Conservation (phyloP, 139 green algal species). For the Penium margaritaceum region DNA sequence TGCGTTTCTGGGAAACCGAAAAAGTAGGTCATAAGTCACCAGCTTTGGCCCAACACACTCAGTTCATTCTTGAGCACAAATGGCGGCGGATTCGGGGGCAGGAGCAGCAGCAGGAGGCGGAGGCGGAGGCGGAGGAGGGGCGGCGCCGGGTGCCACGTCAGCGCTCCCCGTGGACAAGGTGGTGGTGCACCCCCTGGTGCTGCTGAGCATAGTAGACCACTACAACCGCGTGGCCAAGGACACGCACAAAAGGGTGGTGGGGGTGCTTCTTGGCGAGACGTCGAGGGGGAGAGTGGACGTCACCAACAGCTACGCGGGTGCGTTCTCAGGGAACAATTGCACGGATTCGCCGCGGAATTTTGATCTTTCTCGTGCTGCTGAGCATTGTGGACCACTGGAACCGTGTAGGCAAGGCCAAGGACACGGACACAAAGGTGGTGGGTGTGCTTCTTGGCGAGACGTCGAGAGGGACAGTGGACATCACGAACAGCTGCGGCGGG, state of each 20-base stretch:
- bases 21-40: too few relatives aligned
- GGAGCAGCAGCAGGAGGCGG: too few relatives aligned
- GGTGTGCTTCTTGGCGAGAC: slow-evolving; percentile 85
- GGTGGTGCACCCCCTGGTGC: slow-evolving; percentile 63
- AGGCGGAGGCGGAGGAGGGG: too few relatives aligned
- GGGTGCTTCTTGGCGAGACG: slow-evolving; percentile 82
- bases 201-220: slow-evolving; percentile 94
- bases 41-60: too few relatives aligned
- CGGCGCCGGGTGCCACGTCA: too few relatives aligned
- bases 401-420: slow-evolving; percentile 87
- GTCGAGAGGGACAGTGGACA: slow-evolving; percentile 76
- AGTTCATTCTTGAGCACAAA: too few relatives aligned
- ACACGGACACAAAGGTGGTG: slow-evolving; percentile 89
- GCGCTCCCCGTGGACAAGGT: slow-evolving; percentile 73
- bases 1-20: too few relatives aligned
- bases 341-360: too few relatives aligned
- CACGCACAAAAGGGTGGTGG: slow-evolving; percentile 88
- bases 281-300: slow-evolving; percentile 81
- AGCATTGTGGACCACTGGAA: slow-evolving; percentile 97
- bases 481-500: slow-evolving; percentile 93
- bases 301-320: slow-evolving; percentile 96
- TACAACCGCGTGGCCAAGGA: slow-evolving; percentile 95
- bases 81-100: too few relatives aligned
- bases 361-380: slow-evolving; percentile 93
- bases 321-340: too few relatives aligned